Base-by-base conservation (phyloP, 2,329 filamentous ascomycete species). In the Alternaria gaisen region DNA sequence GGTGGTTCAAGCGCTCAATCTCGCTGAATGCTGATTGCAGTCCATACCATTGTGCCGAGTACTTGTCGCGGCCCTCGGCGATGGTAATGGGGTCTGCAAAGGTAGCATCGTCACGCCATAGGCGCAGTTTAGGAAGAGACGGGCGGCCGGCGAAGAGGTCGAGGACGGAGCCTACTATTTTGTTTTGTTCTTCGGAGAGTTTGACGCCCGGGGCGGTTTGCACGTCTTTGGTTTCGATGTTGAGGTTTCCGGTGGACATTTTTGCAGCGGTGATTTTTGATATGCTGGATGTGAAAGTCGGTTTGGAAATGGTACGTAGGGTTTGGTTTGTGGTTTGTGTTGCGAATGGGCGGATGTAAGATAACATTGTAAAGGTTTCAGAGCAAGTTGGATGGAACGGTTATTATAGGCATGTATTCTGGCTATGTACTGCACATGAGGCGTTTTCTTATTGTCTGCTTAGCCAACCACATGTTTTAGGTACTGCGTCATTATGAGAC, bases 91-190 rank as follows among this genome's bases (percentile, higher is more conserved):
- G 86, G 70, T 90, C 87, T 30, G 82, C 74, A 73, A 90, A 90
- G 0, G 80, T 82, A 8, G 82, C 87, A 38, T 85, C 81, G 59
- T 85, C 85, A 50, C 80, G 80, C 88, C 87, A 90, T 24, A 90
- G 81, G 14, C 81, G 77, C 46, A 90, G 82, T 71, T 89, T 88
- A 41, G 82, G 81, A 3, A 88, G 81, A 2, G 85, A 86, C 0
- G 87, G 86, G 18, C 83, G 81, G 46, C 87, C 87, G 34, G 85
- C 84, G 71, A 89, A 90, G 48, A 90, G 83, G 70, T 90, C 87
- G 24, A 90, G 81, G 14, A 90, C 81, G 46, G 83, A 85, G 59
- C 85, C 85, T 12, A 89, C 83, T 32, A 89, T 60, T 0, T 86
- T 81, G 61, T 84, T 83, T 69, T 89, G 86, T 20, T 81, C 71